Conservation (phyloP, 179 eudicot genomes). For the Corrigiola litoralis region DNA sequence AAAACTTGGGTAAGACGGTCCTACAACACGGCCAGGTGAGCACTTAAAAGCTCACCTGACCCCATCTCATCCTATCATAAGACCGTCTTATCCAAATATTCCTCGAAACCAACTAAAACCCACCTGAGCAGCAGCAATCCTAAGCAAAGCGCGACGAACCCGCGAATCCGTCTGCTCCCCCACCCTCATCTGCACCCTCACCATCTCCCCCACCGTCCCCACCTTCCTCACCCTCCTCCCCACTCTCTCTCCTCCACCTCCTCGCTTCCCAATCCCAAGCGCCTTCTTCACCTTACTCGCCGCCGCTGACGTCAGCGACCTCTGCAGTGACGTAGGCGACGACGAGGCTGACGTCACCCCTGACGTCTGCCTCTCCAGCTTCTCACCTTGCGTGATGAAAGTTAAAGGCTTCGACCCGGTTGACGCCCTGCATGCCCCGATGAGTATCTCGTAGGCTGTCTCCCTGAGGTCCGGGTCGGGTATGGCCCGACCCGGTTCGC, state of each 20-base stretch:
- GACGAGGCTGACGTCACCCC: conserved; percentile 26
- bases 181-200: conserved; percentile 85
- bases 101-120: neutral
- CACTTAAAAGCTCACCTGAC: too few species aligned
- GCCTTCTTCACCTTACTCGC: conserved; percentile 82
- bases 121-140: conserved; percentile 89
- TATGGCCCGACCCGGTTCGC: conserved; percentile 32
- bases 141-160: conserved; percentile 67
- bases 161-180: conserved; percentile 80
- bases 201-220: conserved; percentile 58
- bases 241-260: conserved; percentile 16
- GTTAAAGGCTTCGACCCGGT: conserved; percentile 62
- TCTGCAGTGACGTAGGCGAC: conserved; percentile 37
- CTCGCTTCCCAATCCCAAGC: conserved; percentile 52
- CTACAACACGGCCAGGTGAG: too few species aligned
- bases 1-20: too few species aligned
- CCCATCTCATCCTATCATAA: neutral
- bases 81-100: neutral
- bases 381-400: conserved; percentile 48
- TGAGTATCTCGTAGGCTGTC: conserved; percentile 75
- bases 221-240: conserved; percentile 24
- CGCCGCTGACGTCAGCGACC: conserved; percentile 52
- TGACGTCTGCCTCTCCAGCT: conserved; percentile 6
- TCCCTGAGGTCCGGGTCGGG: conserved; percentile 76
- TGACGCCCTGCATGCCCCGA: conserved; percentile 70